phyloP scores from a whole-genome alignment of 1,284 basidiomycete species.

The Cryptococcus depauperatus region DNA sequence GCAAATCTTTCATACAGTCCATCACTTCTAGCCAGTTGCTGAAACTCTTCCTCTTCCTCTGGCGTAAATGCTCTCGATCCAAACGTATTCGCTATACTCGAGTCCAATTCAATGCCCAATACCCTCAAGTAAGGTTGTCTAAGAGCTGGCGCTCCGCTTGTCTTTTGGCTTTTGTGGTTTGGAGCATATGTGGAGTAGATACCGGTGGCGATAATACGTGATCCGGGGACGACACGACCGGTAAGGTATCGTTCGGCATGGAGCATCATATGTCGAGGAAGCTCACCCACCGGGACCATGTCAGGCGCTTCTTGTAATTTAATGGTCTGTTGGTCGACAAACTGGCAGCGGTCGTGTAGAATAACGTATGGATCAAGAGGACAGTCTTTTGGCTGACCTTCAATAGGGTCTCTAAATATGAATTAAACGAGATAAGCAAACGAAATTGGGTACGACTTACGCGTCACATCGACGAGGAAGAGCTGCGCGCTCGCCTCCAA shows the following conservation, averaged over 20 bases:
- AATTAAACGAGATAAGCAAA: background rate
- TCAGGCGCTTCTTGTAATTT: conserved; percentile 99
- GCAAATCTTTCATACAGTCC: conserved; percentile 92
- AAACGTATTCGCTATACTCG: conserved; percentile 53
- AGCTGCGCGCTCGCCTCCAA: conserved; percentile 74
- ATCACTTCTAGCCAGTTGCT: conserved; percentile 77
- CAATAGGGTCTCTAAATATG: conserved; percentile 39
- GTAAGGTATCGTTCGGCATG: conserved; percentile 81
- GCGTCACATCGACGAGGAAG: conserved; percentile 79
- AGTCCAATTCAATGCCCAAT: conserved; percentile 81
- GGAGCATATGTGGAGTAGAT: conserved; percentile 91
- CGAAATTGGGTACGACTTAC: conserved; percentile 27
- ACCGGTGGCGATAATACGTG: conserved; percentile 87
- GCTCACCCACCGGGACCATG: conserved; percentile 98
- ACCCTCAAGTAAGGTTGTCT: conserved; percentile 92
- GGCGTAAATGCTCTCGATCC: conserved; percentile 70
- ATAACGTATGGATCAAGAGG: conserved; percentile 95
- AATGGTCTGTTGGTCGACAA: conserved; percentile 91
- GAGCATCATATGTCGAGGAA: conserved; percentile 90
- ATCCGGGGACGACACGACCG: conserved; percentile 87
- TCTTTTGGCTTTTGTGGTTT: conserved; percentile 65
- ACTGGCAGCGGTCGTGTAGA: conserved; percentile 86
- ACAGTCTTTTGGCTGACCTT: conserved; percentile 81
- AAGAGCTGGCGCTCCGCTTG: conserved; percentile 66
- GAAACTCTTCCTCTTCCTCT: conserved; percentile 93